Evolutionary conservation across 2,329 filamentous ascomycete species (phyloP), one percentile per base, ranked within the genome.

Genomic region (Trichoderma sp.): DNA sequence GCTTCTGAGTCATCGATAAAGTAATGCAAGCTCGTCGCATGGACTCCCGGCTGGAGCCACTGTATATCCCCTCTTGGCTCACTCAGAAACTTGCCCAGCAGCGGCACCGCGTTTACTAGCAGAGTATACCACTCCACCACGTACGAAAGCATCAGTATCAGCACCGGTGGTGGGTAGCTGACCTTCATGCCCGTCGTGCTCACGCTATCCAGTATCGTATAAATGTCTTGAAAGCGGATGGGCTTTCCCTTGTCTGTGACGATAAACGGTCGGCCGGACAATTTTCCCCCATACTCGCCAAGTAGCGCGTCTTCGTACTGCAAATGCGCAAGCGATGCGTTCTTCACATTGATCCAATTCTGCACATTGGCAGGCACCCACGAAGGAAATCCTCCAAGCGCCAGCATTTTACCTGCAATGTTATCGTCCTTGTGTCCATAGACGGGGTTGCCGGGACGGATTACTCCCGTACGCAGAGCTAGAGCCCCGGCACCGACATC

Each of bases 291-390:
- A 56, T 80, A 77, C 21, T 78, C 76, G 29, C 80, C 76, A 35
- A 85, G 72, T 1, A 89, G 80, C 6, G 83, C 83, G 21, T 82
- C 80, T 75, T 88, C 86, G 75, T 85, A 85, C 29, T 82, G 78
- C 4, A 88, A 78, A 72, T 88, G 86, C 5, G 82, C 85, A 21
- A 87, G 76, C 11, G 85, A 84, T 70, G 86, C 83, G 75, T 88
- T 87, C 66, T 83, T 81, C 5, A 79, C 81, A 70, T 83, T 79
- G 58, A 85, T 82, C 73, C 83, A 85, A 75, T 82, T 84, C 73
- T 87, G 84, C 31, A 85, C 77, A 33, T 83, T 76, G 19, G 81
- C 79, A 5, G 75, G 73, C 31, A 82, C 79, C 81, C 84, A 87
- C 56, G 81, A 83, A 3, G 80, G 79, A 52, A 78, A 74, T 13